Evolutionary conservation across 352 stramenopile species (phyloP).

Genomic region (Globisporangium irregulare): DNA sequence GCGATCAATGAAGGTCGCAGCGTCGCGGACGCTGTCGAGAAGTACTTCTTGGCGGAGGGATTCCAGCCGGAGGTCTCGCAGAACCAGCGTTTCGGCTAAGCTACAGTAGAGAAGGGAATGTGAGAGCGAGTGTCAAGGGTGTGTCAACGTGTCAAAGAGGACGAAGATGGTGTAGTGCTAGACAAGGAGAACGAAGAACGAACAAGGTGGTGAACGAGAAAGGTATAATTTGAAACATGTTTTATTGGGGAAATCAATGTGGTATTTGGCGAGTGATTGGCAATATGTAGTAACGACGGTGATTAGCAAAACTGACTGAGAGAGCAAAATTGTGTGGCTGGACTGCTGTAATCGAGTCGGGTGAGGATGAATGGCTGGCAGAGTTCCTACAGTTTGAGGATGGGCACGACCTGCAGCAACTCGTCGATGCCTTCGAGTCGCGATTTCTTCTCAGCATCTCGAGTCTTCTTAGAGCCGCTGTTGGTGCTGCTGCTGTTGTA

Average conservation of each 20-base stretch:
- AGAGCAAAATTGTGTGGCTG: slow-evolving; percentile 1
- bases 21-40: slow-evolving; percentile 85
- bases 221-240: slow-evolving; percentile 12
- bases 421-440: slow-evolving; percentile 12
- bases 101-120: not conserved
- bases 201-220: not conserved
- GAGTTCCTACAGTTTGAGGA: slow-evolving; percentile 25
- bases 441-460: not conserved
- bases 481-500: slow-evolving; percentile 37
- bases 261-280: not conserved
- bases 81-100: slow-evolving; percentile 74
- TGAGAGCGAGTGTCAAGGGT: slow-evolving; percentile 1
- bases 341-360: not conserved
- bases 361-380: not conserved
- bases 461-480: slow-evolving; percentile 3
- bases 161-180: slow-evolving; percentile 11
- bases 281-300: not conserved
- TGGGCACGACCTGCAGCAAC: slow-evolving; percentile 23
- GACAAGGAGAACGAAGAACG: not conserved
- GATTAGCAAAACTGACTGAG: not conserved
- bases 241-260: slow-evolving; percentile 8
- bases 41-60: slow-evolving; percentile 78
- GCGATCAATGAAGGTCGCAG: slow-evolving; percentile 97
- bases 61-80: slow-evolving; percentile 78
- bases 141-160: slow-evolving; percentile 1